Evolutionary conservation across 345 rosid species (phyloP), one percentile per base, ranked within the genome.

Genomic region (Sisymbrium irio): DNA sequence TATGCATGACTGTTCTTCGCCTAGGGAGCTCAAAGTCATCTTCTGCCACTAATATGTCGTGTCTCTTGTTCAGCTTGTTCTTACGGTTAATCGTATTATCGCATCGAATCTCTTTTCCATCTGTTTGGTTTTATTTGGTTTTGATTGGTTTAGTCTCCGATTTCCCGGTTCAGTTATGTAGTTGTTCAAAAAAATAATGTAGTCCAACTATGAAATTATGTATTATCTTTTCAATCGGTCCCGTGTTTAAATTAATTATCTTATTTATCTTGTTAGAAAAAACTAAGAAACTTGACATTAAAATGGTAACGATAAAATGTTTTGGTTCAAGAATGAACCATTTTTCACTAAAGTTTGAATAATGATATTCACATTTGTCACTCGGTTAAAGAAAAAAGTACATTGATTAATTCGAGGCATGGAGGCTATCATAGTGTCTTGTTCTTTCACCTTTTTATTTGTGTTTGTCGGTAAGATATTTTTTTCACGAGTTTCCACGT

Each of bases 1-100:
- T 15, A 82, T 78, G 89, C 97, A 91, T 65, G 86, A 91, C 12
- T 94, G 98, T 55, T 69, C 95, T 10, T 89, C 97, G 6, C 96
- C 98, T 7, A 85, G 85, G 17, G 98, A 94, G 83, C 97, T 94
- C 25, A 94, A 94, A 82, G 89, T 94, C 27, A 94, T 94, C 74
- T 94, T 94, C 88, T 94, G 98, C 36, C 98, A 91, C 79, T 89
- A 77, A 54, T 22, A 3, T 22, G 25, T 13, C 1, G 12, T 44
- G 8, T 42, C 14, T 30, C 57, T 36, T 47, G 9, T 57, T 33
- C 5, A 13, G 46, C 60, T 53, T 67, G 62, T 50, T 59, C 40
- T 50, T 50, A 20, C 41, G 74, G 57, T 20, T 61, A 7, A n/a
- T 69, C 49, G 42, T 69, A 22, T 5, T 62, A 12, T 41, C 6